Percentiles rank a stretch among this genome's conserved stretches.
Evolutionary conservation across 257 asterid species (phyloP).

Genomic region (Misopates orontium): DNA sequence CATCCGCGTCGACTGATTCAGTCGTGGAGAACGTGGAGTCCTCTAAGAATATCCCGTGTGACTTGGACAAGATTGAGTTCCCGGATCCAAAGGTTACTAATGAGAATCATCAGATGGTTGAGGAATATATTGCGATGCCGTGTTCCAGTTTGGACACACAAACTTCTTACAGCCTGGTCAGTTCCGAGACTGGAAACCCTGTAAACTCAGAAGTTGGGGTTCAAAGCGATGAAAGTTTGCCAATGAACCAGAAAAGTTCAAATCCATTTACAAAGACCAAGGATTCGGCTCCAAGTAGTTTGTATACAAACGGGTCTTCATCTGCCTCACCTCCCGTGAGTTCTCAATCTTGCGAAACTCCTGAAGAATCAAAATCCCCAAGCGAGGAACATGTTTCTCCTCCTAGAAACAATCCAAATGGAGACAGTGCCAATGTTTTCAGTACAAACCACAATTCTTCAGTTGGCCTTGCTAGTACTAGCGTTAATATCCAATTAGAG

Average conservation of each 20-base stretch:
- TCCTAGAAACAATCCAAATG: constrained; percentile 42
- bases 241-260: constrained; percentile 24
- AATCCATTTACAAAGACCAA: constrained; percentile 33
- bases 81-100: constrained; percentile 82
- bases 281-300: constrained; percentile 68
- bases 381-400: constrained; percentile 44
- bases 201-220: constrained; percentile 49
- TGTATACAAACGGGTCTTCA: constrained; percentile 51
- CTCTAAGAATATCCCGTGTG: constrained; percentile 37
- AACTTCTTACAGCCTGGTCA: constrained; percentile 54
- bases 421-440: constrained; percentile 31
- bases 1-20: constrained; percentile 33
- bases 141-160: constrained; percentile 51
- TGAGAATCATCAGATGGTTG: constrained; percentile 83
- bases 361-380: constrained; percentile 42
- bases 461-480: constrained; percentile 29
- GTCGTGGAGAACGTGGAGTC: constrained; percentile 37
- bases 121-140: constrained; percentile 74
- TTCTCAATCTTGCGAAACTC: constrained; percentile 55
- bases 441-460: constrained; percentile 44
- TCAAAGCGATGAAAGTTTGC: constrained; percentile 41
- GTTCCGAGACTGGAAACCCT: constrained; percentile 60
- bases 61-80: constrained; percentile 80
- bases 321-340: constrained; percentile 48
- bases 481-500: constrained; percentile 61